phyloP scores from a whole-genome alignment of 2,329 filamentous ascomycete genomes.

The Incumbomyces lentus region DNA sequence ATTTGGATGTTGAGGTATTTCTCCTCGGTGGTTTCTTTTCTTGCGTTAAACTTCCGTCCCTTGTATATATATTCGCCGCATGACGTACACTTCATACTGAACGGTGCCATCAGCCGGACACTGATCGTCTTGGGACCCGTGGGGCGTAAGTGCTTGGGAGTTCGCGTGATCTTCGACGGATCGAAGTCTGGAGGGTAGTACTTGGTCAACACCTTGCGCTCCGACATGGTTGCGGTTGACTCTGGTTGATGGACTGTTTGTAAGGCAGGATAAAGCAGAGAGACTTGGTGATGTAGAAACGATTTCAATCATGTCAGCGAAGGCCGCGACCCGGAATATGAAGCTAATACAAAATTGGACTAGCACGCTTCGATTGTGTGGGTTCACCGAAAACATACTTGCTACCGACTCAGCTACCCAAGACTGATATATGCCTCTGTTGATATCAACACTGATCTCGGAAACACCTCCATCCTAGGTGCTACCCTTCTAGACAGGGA shows the following conservation, averaged over 20 bases:
- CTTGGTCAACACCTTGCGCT: conserved; percentile 67
- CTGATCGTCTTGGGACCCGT: conserved; percentile 72
- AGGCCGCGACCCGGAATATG: no score
- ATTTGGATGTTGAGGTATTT: conserved; percentile 83
- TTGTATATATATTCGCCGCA: conserved; percentile 76
- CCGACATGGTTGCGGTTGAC: conserved; percentile 52
- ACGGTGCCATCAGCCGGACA: conserved; percentile 83
- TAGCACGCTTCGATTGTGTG: no score
- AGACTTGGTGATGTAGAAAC: no score
- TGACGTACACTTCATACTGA: conserved; percentile 62
- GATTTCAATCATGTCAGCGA: no score
- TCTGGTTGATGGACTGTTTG: background rate
- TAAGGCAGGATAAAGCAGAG: no score
- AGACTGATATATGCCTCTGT: no score
- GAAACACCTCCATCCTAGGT: no score
- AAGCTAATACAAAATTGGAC: no score
- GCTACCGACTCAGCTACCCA: no score
- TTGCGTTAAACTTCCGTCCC: conserved; percentile 87
- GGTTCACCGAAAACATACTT: no score
- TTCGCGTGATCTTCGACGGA: conserved; percentile 64
- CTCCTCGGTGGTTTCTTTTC: conserved; percentile 85
- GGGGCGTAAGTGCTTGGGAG: conserved; percentile 45
- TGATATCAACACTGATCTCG: no score
- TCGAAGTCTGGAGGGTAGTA: conserved; percentile 71
- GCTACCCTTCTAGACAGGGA: no score